Base-by-base conservation (phyloP, 2,329 filamentous ascomycete genomes). In the Alternaria hordeiaustralica region DNA sequence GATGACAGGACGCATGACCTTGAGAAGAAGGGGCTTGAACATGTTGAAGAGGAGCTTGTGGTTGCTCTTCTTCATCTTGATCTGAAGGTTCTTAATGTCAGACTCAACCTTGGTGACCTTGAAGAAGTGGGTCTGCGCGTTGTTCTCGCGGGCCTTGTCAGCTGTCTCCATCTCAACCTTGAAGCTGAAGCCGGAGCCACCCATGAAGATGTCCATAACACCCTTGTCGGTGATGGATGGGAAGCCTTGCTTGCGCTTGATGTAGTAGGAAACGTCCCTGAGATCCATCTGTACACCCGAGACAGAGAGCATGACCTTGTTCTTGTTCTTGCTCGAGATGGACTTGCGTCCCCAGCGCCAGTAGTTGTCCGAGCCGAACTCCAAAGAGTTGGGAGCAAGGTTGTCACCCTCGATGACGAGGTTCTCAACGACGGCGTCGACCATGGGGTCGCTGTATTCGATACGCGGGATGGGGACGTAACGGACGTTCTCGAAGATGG, bases 371-470 rank as follows among this genome's bases (percentile, higher is more conserved):
- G 89, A 96, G 63, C 90, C 88, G 65, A 98, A 87, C 80, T 99
- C 95, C 43, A 97, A 81, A 6, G 95, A 87, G 73, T 99, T 99
- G 67, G 96, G 96, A 82, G 94, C 93, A 72, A 99, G 89, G 82
- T 99, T 99, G 84, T 98, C 94, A 69, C 93, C 94, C 83, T 99
- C 96, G 56, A 99, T 87, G 49, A 97, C 91, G 11, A 99, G 84
- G 80, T 99, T 99, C 84, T 99, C 96, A 47, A 99, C 88, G 53
- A 98, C 88, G 53, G 91, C 91, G 80, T 99, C 96, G 55, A 97
- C 85, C 85, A 90, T 89, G 3, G 87, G 86, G 72, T 98, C 96
- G 2, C 89, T 91, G 76, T 94, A 96, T 83, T 99, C 96, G 64
- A 99, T 97, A 60, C 96, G 92, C 21, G 96, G 96, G 54, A 99